Percentiles rank a stretch among this genome's conserved stretches.
Evolutionary conservation across 345 rosid species (phyloP).

Genomic region (Rhodamnia argentea): DNA sequence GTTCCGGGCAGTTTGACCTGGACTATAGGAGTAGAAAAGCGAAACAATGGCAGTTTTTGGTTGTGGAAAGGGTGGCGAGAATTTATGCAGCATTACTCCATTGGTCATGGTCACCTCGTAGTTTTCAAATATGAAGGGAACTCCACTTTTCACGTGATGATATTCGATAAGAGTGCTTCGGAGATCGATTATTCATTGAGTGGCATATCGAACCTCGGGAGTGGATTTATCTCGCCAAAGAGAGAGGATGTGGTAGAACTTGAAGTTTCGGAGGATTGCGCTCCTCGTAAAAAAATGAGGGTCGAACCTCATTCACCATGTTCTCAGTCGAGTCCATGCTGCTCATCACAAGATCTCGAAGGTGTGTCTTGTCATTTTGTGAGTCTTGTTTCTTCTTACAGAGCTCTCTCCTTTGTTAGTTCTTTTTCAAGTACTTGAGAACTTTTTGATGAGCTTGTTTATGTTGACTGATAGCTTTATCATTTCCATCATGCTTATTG

Average conservation of each 20-base stretch:
- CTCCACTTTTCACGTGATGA: background rate
- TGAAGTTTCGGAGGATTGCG: background rate
- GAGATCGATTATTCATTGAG: background rate
- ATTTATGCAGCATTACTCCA: background rate
- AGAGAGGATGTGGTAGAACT: background rate
- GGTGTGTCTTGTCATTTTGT: background rate
- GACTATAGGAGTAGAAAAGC: background rate
- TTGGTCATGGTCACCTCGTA: background rate
- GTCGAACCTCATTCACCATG: background rate
- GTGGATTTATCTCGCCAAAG: background rate
- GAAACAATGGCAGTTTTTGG: background rate
- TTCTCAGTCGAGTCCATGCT: background rate
- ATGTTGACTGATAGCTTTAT: background rate
- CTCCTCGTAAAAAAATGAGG: background rate
- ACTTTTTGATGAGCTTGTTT: background rate
- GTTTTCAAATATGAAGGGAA: background rate
- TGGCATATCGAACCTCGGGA: background rate
- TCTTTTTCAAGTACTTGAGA: background rate
- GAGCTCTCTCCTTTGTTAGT: background rate
- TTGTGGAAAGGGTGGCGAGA: background rate
- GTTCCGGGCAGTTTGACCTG: background rate
- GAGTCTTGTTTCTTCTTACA: background rate
- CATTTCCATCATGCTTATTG: background rate
- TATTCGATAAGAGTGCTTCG: background rate
- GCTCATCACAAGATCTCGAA: background rate